Base-by-base conservation (phyloP, 78 protist species). In the Polysphondylium violaceum region DNA sequence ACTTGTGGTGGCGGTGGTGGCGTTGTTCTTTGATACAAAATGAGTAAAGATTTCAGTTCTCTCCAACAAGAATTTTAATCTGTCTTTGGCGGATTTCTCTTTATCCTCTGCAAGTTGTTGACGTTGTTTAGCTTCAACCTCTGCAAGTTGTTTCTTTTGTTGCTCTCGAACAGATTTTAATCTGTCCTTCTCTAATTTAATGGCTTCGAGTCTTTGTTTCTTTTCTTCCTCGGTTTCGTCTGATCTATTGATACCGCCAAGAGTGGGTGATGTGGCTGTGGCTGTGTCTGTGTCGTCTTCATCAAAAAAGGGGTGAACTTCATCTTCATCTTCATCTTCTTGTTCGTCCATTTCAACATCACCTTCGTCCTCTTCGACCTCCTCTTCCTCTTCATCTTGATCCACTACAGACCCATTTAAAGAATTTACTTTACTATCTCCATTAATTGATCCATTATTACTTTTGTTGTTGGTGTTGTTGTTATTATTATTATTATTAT, bases 41-140 rank as follows among this genome's bases (percentile, higher is more conserved):
- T 69, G 76, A 31, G 75, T n/a, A 27, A 43, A 90, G 53, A 90
- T 79, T 31, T 74, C 86, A 17, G 94, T 76, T 44, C 83, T n/a
- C 55, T 90, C 88, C 74, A 90, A 75, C 8, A 90, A 74, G 43
- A 64, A 90, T 58, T 90, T 76, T 27, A 90, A 69, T 29, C 94
- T 74, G 23, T 72, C 94, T 19, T 73, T 74, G 17, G 72, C 60
- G 6, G 94, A 74, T 31, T 65, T 65, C 19, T 76, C 94, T 56
- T 76, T 50, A 79, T 68, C 79, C 2, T 51, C 74, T 44, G 47
- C 44, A 6, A 72, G 65, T 53, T 76, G 87, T 23, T 75, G 75
- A n/a, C 63, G 51, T 53, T 69, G 89, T 25, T 68, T 53, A 7
- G 58, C 59, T 53, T 68, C 74, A 21, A 78, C 17, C 33, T 74